Conservation (phyloP, 495 filamentous ascomycete genomes). For the Lepidopterella palustris region DNA sequence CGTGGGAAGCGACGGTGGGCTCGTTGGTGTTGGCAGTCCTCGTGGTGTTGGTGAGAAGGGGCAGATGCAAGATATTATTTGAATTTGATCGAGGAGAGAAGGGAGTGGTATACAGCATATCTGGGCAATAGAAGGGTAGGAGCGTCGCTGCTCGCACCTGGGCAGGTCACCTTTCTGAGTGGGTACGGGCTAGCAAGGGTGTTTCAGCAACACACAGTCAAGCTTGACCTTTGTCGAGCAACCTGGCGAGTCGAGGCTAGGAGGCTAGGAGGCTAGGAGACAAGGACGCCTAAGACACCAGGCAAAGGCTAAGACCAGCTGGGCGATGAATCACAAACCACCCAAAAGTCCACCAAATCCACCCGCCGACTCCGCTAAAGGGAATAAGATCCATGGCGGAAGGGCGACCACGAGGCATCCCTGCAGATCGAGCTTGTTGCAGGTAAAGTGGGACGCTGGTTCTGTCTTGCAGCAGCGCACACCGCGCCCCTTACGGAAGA, state of each 20-base stretch:
- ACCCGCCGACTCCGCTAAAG: conserved; percentile 10
- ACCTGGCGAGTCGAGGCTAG: background rate
- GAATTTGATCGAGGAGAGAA: conserved; percentile 12
- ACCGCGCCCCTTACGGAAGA: no score
- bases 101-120: conserved; percentile 22
- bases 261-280: background rate
- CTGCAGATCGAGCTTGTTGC: conserved; percentile 17
- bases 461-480: background rate
- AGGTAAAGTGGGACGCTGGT: background rate
- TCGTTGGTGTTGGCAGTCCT: background rate
- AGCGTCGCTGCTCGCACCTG: conserved; percentile 6
- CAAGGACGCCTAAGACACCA: conserved; percentile 16
- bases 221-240: background rate
- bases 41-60: background rate
- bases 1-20: background rate
- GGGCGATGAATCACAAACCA: conserved; percentile 22
- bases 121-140: conserved; percentile 17
- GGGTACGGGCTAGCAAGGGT: conserved; percentile 28
- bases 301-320: conserved; percentile 20
- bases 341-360: no score
- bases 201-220: background rate
- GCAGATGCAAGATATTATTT: background rate
- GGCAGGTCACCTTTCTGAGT: conserved; percentile 14
- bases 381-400: conserved; percentile 13
- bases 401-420: conserved; percentile 18